These are phyloP conservation scores for Raddia distichophylla DNA, from an alignment of 176 grass and related monocot species.

Conservation along the genomic window DNA sequence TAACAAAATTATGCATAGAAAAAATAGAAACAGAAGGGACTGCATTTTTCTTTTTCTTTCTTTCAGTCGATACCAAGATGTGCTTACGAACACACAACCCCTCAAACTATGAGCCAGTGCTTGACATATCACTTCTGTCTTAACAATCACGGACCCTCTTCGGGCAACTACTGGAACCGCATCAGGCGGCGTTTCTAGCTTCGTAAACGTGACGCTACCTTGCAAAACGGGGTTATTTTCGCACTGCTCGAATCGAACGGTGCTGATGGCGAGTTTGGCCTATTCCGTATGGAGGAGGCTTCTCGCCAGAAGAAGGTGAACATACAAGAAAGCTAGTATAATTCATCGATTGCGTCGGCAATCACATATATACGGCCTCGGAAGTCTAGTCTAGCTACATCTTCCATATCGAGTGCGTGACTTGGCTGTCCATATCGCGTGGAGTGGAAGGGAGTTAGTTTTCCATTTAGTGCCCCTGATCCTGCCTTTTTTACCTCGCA, in stretches of 20 bases:
- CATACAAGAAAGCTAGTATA: neutral
- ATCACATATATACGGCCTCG: constrained; percentile 10
- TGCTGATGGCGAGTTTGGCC: neutral
- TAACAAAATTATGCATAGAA: no score
- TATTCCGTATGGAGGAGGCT: neutral
- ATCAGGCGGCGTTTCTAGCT: no score
- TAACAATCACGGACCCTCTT: no score
- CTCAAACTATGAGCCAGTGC: no score
- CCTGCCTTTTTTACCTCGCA: constrained; percentile 56
- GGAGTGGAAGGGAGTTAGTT: constrained; percentile 53
- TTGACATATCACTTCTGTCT: no score
- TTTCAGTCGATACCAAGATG: no score
- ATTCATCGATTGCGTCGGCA: constrained; percentile 40
- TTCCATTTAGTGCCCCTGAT: constrained; percentile 27
- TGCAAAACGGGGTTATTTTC: no score
- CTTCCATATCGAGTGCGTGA: constrained; percentile 31
- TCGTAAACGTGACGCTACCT: no score
- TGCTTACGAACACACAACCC: no score
- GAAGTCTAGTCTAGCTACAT: constrained; percentile 15
- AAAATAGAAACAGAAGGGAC: no score
- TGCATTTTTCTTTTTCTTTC: no score
- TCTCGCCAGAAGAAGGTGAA: neutral
- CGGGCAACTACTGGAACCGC: no score
- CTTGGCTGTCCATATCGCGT: constrained; percentile 45
- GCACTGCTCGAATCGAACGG: neutral